Base-by-base conservation (phyloP, 2,329 filamentous ascomycete genomes). In the Niveomyces coronatus region DNA sequence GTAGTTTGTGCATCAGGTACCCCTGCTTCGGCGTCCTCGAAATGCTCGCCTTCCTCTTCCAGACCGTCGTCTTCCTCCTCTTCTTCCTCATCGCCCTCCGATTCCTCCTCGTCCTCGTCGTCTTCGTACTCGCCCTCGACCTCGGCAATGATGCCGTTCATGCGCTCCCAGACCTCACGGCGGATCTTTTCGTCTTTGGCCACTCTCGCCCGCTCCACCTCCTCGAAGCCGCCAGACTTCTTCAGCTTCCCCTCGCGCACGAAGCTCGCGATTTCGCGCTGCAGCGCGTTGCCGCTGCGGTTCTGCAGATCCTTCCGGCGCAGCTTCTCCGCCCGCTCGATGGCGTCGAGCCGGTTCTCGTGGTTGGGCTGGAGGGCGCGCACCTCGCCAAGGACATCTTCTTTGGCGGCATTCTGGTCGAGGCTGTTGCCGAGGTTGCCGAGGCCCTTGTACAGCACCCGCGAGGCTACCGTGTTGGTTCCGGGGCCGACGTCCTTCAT, bases 221-320 rank as follows among this genome's bases (percentile, higher is more conserved):
- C 91, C 57, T 96, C 91, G 35, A 94, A 81, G 0, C 91, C 91
- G 28, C 91, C 91, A 11, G 83, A 88, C 71, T 96, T 96, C 72
- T 94, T 96, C 48, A 98, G 66, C 60, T 84, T 91, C 41, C 86
- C 86, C 52, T 94, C 85, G 46, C 84, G 74, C 2, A 96, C 89
- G 54, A 96, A 98, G 22, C 63, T 72, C 13, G 77, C 75, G 8
- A 98, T 73, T 58, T 98, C 91, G 49, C 84, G 84, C 57, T 84
- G 85, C 53, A 98, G 81, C 20, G 72, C 69, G 49, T 85, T 84
- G 24, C 81, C 84, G 18, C 69, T 70, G 3, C 91, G 75, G 45
- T 68, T 80, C 55, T 85, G 83, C 1, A 98, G 71, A 55, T 98
- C 91, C 55, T 85, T 87, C 59, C 91, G 84, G 16, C 91, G 74